These are phyloP conservation scores for Russula dissimulans DNA, from an alignment of 768 basidiomycete genomes.

Conservation along the genomic window DNA sequence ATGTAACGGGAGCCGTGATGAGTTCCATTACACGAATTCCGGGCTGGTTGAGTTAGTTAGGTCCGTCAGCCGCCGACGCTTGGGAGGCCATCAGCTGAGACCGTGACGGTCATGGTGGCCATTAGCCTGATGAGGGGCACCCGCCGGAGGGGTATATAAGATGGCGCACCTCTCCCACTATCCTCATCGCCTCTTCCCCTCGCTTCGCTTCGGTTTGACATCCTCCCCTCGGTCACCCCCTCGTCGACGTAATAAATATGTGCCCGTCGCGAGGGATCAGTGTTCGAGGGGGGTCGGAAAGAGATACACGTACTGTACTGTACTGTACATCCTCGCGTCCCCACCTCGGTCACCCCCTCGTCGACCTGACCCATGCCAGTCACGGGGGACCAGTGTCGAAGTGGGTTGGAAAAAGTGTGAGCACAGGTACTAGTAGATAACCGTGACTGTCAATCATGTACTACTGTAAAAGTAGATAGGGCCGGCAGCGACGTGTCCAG, in stretches of 20 bases:
- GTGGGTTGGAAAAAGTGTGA: neutral
- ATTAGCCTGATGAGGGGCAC: too few relatives aligned
- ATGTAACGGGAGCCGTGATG: neutral
- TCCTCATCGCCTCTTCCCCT: neutral
- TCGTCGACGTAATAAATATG: neutral
- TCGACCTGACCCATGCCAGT: too few relatives aligned
- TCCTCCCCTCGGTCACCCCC: neutral
- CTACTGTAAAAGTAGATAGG: neutral
- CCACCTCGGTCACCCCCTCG: neutral
- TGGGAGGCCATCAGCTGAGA: neutral
- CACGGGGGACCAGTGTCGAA: neutral
- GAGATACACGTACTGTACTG: too few relatives aligned
- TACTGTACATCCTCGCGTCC: too few relatives aligned
- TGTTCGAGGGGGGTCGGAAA: neutral
- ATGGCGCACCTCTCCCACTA: neutral
- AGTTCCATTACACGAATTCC: neutral
- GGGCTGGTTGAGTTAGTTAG: neutral
- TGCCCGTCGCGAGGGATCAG: neutral
- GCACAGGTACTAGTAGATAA: neutral
- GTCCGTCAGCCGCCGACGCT: neutral
- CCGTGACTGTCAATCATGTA: neutral
- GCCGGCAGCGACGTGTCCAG: slow-evolving; percentile 7
- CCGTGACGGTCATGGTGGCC: neutral
- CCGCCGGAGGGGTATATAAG: neutral
- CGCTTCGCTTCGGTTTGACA: neutral